Evolutionary conservation across 2,329 filamentous ascomycete genomes (phyloP).

Genomic region (Parafenestella ontariensis): DNA sequence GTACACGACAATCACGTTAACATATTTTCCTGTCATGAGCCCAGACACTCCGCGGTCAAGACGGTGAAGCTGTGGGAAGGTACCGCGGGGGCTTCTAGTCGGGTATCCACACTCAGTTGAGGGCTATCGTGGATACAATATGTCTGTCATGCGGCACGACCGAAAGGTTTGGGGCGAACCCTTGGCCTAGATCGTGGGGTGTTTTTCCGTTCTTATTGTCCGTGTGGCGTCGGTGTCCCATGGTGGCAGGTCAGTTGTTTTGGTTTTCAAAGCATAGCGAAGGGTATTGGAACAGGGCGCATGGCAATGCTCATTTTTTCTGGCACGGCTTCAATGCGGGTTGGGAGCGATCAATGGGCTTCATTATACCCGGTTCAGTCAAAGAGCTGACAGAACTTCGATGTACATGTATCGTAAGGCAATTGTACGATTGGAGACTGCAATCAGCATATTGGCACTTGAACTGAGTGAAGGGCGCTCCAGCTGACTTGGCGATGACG

Average conservation of each 20-base stretch:
- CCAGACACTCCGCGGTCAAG: conserved; percentile 29
- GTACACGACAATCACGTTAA: conserved; percentile 90
- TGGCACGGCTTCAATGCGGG: conserved; percentile 1
- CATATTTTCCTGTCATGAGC: conserved; percentile 67
- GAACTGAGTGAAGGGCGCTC: background rate
- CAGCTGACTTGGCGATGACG: conserved; percentile 19
- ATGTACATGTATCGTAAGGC: background rate
- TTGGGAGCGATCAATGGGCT: conserved; percentile 1
- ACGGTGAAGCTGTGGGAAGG: conserved; percentile 47
- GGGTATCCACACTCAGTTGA: conserved; percentile 26
- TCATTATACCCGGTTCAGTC: conserved; percentile 12
- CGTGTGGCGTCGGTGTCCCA: background rate
- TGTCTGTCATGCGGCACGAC: background rate
- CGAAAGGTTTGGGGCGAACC: background rate
- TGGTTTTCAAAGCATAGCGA: conserved; percentile 2
- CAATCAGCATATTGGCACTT: background rate
- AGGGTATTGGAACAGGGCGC: conserved; percentile 3
- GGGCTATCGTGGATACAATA: background rate
- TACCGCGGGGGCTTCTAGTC: conserved; percentile 22
- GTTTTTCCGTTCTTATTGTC: background rate
- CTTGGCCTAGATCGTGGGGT: background rate
- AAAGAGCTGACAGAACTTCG: background rate
- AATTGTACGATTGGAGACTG: background rate
- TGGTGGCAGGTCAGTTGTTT: background rate
- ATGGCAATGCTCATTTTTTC: background rate